Conservation (phyloP, 208 protist genomes). For the Leishmania braziliensis region DNA sequence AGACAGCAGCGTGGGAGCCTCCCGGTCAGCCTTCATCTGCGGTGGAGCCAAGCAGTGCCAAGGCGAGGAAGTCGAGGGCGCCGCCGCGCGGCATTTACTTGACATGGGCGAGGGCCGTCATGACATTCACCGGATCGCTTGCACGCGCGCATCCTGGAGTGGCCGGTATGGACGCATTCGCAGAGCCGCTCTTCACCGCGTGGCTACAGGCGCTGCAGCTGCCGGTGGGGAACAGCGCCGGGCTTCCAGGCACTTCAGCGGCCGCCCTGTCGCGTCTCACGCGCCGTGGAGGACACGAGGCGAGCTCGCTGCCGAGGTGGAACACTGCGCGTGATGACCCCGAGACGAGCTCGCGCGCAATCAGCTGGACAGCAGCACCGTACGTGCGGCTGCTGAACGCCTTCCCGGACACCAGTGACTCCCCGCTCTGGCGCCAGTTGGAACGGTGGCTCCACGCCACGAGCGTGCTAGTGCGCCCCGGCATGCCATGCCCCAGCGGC, state of each 20-base stretch:
- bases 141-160: slow-evolving; percentile 42
- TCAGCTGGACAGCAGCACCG: slow-evolving; percentile 2
- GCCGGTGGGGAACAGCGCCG: slow-evolving; percentile 31
- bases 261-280: slow-evolving; percentile 19
- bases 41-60: background rate
- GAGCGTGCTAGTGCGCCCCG: slow-evolving; percentile 66
- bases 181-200: slow-evolving; percentile 73
- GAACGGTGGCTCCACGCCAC: slow-evolving; percentile 77
- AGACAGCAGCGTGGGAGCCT: slow-evolving; percentile 43
- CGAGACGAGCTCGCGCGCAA: background rate
- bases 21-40: background rate
- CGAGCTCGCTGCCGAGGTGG: too few relatives aligned
- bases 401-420: slow-evolving; percentile 27
- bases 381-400: slow-evolving; percentile 28
- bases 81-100: slow-evolving; percentile 12
- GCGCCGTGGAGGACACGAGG: background rate
- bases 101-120: slow-evolving; percentile 38
- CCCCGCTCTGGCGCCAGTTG: slow-evolving; percentile 80
- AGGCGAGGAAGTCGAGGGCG: background rate
- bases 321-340: background rate
- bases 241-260: slow-evolving; percentile 13
- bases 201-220: slow-evolving; percentile 48
- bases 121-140: slow-evolving; percentile 45
- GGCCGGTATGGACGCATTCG: slow-evolving; percentile 54
- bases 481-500: slow-evolving; percentile 25